A percentile compares a stretch with the other conserved stretches of the same genome.
phyloP scores from a whole-genome alignment of 2,329 filamentous ascomycete genomes.

The Aspergillus alliaceus region DNA sequence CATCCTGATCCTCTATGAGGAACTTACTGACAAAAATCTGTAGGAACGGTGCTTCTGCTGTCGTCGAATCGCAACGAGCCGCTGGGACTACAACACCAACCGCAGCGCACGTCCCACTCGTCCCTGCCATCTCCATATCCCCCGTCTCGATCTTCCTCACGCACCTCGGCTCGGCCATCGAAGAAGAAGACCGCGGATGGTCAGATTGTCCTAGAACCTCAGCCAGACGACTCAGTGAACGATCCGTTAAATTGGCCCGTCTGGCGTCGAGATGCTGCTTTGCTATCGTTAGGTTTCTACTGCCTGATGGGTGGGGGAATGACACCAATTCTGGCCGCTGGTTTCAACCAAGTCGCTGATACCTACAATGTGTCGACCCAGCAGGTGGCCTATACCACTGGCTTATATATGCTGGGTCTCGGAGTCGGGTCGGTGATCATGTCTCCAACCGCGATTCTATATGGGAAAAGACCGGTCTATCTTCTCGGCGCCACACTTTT shows the following conservation, averaged over 20 bases:
- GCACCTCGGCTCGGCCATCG: slow-evolving; percentile 24
- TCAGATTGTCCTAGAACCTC: slow-evolving; percentile 82
- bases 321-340: slow-evolving; percentile 85
- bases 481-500: slow-evolving; percentile 76
- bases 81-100: slow-evolving; percentile 61
- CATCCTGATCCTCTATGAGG: background rate
- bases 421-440: slow-evolving; percentile 81
- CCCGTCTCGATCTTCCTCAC: slow-evolving; percentile 41
- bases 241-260: slow-evolving; percentile 90
- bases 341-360: slow-evolving; percentile 76
- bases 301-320: slow-evolving; percentile 93
- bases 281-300: slow-evolving; percentile 84
- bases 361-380: slow-evolving; percentile 67
- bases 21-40: slow-evolving; percentile 4
- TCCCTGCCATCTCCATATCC: slow-evolving; percentile 51
- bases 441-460: slow-evolving; percentile 88
- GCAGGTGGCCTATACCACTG: slow-evolving; percentile 80
- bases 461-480: slow-evolving; percentile 88
- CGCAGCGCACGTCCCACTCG: slow-evolving; percentile 58
- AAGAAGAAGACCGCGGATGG: slow-evolving; percentile 81
- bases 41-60: slow-evolving; percentile 62
- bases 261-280: slow-evolving; percentile 75
- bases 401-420: slow-evolving; percentile 90
- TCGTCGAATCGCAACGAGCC: slow-evolving; percentile 63
- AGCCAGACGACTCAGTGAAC: slow-evolving; percentile 86